Evolutionary conservation across 768 basidiomycete genomes (phyloP).

Genomic region (Podaxis pistillaris): DNA sequence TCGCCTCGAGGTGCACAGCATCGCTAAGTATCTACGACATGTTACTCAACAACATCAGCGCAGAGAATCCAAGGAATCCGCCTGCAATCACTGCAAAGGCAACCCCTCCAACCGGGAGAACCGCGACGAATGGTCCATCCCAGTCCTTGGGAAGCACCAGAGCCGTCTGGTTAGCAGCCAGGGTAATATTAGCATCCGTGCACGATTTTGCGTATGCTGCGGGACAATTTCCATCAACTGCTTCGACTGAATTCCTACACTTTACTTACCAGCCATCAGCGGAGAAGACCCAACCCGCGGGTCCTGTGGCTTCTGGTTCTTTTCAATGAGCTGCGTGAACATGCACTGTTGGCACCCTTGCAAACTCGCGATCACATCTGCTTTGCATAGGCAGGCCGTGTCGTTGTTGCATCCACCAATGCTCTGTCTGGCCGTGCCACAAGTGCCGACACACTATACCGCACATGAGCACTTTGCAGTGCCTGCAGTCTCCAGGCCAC

Average conservation of each 20-base stretch:
- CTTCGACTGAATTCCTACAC: neutral
- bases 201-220: slow-evolving; percentile 60
- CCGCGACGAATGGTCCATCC: slow-evolving; percentile 57
- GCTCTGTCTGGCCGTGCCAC: slow-evolving; percentile 23
- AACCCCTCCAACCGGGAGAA: slow-evolving; percentile 43
- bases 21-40: slow-evolving; percentile 32
- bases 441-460: slow-evolving; percentile 34
- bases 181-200: slow-evolving; percentile 31
- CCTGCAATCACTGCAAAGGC: slow-evolving; percentile 44
- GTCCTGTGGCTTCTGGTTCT: slow-evolving; percentile 48
- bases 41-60: slow-evolving; percentile 52
- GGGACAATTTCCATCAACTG: slow-evolving; percentile 10
- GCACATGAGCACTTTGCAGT: slow-evolving; percentile 9
- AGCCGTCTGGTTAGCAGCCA: slow-evolving; percentile 36
- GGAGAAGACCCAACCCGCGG: slow-evolving; percentile 56
- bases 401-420: slow-evolving; percentile 44
- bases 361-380: slow-evolving; percentile 40
- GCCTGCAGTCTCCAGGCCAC: slow-evolving; percentile 23
- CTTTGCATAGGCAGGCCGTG: slow-evolving; percentile 54
- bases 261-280: slow-evolving; percentile 51
- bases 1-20: slow-evolving; percentile 11
- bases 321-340: slow-evolving; percentile 51
- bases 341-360: slow-evolving; percentile 66
- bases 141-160: slow-evolving; percentile 49
- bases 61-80: slow-evolving; percentile 45